Evolutionary conservation across 306 rosid species (phyloP).

Genomic region (Medicago ruthenica): DNA sequence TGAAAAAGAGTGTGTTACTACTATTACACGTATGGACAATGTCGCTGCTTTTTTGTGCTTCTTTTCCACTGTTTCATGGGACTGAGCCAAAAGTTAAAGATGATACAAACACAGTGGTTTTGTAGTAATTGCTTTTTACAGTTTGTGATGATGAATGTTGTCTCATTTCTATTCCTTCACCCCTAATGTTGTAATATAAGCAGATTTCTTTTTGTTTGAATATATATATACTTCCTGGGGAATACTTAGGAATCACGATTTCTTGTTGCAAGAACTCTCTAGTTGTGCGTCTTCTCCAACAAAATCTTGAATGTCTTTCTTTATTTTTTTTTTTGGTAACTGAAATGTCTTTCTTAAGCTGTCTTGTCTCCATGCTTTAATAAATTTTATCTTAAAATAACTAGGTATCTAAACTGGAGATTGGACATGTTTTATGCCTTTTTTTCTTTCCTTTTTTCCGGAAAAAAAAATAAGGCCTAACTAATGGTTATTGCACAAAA

Average conservation of each 20-base stretch:
- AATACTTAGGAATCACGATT: constrained; percentile 45
- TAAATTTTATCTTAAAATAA: neutral
- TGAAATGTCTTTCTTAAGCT: constrained; percentile 41
- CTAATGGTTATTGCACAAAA: neutral
- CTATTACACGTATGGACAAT: constrained; percentile 17
- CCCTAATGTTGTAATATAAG: neutral
- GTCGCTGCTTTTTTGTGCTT: constrained; percentile 31
- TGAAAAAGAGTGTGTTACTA: neutral
- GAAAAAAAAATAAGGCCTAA: neutral
- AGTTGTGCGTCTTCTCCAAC: constrained; percentile 29
- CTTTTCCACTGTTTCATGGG: constrained; percentile 62
- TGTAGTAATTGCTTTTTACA: constrained; percentile 38
- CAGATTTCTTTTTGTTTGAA: constrained; percentile 37
- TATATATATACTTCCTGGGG: constrained; percentile 26
- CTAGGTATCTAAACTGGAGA: constrained; percentile 8
- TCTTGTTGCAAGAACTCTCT: constrained; percentile 38
- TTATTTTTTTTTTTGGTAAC: too few species aligned
- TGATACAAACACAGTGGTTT: constrained; percentile 16
- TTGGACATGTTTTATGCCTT: neutral
- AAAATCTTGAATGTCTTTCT: constrained; percentile 30
- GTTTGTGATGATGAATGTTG: constrained; percentile 66
- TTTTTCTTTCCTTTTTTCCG: neutral
- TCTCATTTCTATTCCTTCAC: constrained; percentile 43
- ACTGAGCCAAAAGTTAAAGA: constrained; percentile 71
- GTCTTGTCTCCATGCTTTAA: constrained; percentile 27